These are phyloP conservation scores for Populus davidiana DNA, from an alignment of 345 rosid genomes.

Conservation along the genomic window DNA sequence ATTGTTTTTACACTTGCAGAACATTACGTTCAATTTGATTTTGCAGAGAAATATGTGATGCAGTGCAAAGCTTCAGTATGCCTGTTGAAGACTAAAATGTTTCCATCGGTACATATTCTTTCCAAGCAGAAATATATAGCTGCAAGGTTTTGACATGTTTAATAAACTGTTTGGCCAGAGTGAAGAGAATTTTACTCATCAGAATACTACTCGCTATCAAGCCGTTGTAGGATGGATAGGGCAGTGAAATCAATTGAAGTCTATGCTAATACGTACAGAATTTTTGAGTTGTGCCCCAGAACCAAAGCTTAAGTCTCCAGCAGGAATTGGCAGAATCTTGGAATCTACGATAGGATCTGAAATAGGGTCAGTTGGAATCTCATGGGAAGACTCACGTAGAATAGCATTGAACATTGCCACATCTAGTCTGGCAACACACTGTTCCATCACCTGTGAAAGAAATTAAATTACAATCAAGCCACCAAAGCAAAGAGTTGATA, in stretches of 20 bases:
- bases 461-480: constrained; percentile 8
- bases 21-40: not conserved
- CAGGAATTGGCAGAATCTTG: constrained; percentile 87
- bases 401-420: constrained; percentile 98
- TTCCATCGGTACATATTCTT: not conserved
- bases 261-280: constrained; percentile 43
- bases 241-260: not conserved
- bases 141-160: not conserved
- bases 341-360: constrained; percentile 89
- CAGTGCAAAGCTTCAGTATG: not conserved
- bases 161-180: not conserved
- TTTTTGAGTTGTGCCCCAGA: constrained; percentile 97
- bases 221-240: not conserved
- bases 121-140: not conserved
- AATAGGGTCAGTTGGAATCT: constrained; percentile 91
- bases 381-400: constrained; percentile 84
- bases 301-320: constrained; percentile 94
- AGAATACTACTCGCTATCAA: not conserved
- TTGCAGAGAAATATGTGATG: not conserved
- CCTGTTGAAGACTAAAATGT: not conserved
- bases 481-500: constrained; percentile 1
- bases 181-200: not conserved
- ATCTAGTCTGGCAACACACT: constrained; percentile 76
- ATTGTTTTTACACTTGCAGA: not conserved
- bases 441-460: constrained; percentile 70